phyloP scores from a whole-genome alignment of 371 early-diverging fungal genomes.

The Modicella reniformis region DNA sequence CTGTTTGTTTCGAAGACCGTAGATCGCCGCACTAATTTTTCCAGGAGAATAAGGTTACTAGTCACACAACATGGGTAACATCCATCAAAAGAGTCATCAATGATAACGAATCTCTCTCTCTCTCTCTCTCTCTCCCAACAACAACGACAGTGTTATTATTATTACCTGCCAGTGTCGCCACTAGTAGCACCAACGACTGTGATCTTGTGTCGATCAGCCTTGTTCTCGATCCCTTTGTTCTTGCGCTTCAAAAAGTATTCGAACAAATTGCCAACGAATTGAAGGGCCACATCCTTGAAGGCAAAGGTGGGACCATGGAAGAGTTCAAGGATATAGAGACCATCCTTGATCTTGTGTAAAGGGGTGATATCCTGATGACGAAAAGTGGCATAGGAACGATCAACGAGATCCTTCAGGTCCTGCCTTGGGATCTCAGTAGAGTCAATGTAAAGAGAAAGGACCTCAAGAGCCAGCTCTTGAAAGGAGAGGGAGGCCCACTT shows the following conservation, averaged over 20 bases:
- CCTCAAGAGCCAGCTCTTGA: constrained; percentile 81
- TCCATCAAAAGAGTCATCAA: background rate
- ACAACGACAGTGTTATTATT: no score
- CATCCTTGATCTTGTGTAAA: constrained; percentile 74
- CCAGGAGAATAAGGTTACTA: constrained; percentile 43
- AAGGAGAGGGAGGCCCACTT: constrained; percentile 82
- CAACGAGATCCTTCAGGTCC: constrained; percentile 75
- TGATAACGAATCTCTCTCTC: no score
- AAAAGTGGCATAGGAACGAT: constrained; percentile 85
- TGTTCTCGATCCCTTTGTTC: constrained; percentile 63
- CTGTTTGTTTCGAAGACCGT: constrained; percentile 93
- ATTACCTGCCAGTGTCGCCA: constrained; percentile 91
- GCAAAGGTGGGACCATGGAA: constrained; percentile 98
- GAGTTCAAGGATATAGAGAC: constrained; percentile 86
- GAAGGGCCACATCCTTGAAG: constrained; percentile 97
- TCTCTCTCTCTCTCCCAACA: no score
- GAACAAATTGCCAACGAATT: constrained; percentile 95
- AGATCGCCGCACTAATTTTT: constrained; percentile 91
- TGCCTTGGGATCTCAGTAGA: constrained; percentile 78
- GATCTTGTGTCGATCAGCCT: constrained; percentile 68
- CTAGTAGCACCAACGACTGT: constrained; percentile 97
- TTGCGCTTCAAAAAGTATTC: constrained; percentile 92
- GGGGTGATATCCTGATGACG: constrained; percentile 83
- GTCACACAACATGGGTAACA: constrained; percentile 26
- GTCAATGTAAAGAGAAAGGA: constrained; percentile 87